Evolutionary conservation across 2,329 filamentous ascomycete species (phyloP), one percentile per base, ranked within the genome.

Genomic region (Colletotrichum australisinense): DNA sequence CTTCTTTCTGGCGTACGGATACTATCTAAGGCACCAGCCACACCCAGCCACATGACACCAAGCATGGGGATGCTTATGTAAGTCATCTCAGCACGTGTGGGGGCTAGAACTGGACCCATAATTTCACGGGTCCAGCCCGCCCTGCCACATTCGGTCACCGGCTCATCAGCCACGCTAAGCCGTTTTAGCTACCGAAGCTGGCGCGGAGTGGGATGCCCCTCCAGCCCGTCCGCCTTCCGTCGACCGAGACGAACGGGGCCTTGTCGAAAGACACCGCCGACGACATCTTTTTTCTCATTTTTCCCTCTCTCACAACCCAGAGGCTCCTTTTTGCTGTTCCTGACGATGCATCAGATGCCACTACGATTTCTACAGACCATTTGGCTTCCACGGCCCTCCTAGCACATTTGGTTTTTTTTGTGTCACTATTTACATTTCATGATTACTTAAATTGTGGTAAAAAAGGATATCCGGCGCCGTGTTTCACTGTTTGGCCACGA

Each of bases 131-230:
- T 30, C 57, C 12, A 16, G 46, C 62, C 67, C 56, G 62, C 24
- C n/a, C 49, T 62, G 22, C 72, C 63, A 28, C 59, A 56, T 72
- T 74, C 49, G 69, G 69, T 60, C 64, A 74, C 72, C 69, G 68
- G 72, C 58, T 60, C 52, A 55, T 67, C 7, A n/a, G n/a, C 4
- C n/a, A 32, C 72, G 69, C 72, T 69, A 74, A 65, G 42, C 69
- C 69, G n/a, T 22, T 73, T 73, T 69, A 46, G 69, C 42, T 63
- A 74, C 69, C 73, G 69, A 74, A 35, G 65, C 63, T 22, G 28
- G 65, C 57, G 32, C 59, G 30, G 63, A 73, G 70, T 66, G 70
- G 67, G 67, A 73, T 70, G 67, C 52, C 49, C 55, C 52, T 57
- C 24, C 24, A 57, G 19, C 28, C 42, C 49, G 26, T 58, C 46